These are phyloP conservation scores for Dothideomycetes sp. DNA, from an alignment of 2,329 filamentous ascomycete species.

Conservation along the genomic window DNA sequence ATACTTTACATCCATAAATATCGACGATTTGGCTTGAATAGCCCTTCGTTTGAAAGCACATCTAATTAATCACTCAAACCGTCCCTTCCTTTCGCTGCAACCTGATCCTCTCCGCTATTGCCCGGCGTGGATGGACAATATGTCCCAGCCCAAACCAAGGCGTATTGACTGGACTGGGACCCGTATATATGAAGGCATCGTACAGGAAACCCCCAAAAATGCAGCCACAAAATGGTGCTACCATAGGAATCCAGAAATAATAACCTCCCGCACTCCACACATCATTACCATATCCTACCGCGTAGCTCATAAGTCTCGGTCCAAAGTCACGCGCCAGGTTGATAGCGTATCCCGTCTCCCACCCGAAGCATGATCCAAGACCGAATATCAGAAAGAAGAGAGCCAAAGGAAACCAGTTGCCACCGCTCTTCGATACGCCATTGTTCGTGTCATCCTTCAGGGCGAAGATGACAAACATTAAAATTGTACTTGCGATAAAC, in stretches of 20 bases:
- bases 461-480: slow-evolving; percentile 62
- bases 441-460: slow-evolving; percentile 43
- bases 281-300: slow-evolving; percentile 49
- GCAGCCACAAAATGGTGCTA: slow-evolving; percentile 53
- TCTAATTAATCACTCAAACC: slow-evolving; percentile 13
- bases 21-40: no score
- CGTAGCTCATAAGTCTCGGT: slow-evolving; percentile 55
- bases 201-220: slow-evolving; percentile 55
- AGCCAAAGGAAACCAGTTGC: slow-evolving; percentile 43
- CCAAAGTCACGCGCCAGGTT: slow-evolving; percentile 63
- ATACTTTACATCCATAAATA: no score
- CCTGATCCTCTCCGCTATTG: slow-evolving; percentile 11
- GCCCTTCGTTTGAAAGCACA: no score
- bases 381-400: slow-evolving; percentile 59
- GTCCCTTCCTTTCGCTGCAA: slow-evolving; percentile 17
- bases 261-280: slow-evolving; percentile 54
- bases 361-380: slow-evolving; percentile 56
- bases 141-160: slow-evolving; percentile 31
- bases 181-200: slow-evolving; percentile 56
- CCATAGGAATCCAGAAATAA: slow-evolving; percentile 46
- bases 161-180: slow-evolving; percentile 49
- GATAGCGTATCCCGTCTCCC: slow-evolving; percentile 57
- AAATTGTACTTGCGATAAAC: slow-evolving; percentile 52
- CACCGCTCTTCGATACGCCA: slow-evolving; percentile 18
- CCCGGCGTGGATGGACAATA: slow-evolving; percentile 12